A percentile compares a stretch with the other conserved stretches of the same genome.
Conservation (phyloP, 805 yeast species). For the Tetrapisispora pingtungensis region DNA sequence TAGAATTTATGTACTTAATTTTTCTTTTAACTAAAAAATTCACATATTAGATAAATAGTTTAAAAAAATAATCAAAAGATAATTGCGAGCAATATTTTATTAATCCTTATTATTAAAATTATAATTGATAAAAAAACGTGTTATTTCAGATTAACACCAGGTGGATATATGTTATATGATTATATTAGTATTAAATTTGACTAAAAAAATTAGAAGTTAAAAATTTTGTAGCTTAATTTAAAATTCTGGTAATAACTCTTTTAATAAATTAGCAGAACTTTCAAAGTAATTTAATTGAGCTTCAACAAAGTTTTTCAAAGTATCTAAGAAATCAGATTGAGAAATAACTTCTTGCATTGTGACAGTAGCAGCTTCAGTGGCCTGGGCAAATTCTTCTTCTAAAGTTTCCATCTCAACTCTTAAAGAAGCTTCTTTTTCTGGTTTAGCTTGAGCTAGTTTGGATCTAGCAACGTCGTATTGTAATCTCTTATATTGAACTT, state of each 20-base stretch:
- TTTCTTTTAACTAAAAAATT: not conserved
- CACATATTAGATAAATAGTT: too few relatives aligned
- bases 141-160: not conserved
- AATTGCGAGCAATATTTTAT: not conserved
- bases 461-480: slow-evolving; percentile 73
- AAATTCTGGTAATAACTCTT: slow-evolving; percentile 32
- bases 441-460: slow-evolving; percentile 37
- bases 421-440: slow-evolving; percentile 62
- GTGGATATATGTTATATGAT: not conserved
- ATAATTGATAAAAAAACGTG: not conserved
- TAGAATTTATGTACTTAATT: not conserved
- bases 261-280: slow-evolving; percentile 58
- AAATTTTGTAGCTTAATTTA: not conserved
- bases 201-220: not conserved
- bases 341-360: slow-evolving; percentile 74
- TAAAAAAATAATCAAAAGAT: not conserved
- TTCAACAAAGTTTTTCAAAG: slow-evolving; percentile 55
- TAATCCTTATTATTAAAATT: not conserved
- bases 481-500: slow-evolving; percentile 68
- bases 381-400: slow-evolving; percentile 83
- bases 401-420: slow-evolving; percentile 71
- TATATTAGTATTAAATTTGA: not conserved
- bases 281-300: slow-evolving; percentile 80
- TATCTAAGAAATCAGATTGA: slow-evolving; percentile 56
- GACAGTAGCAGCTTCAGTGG: slow-evolving; percentile 78